phyloP scores from a whole-genome alignment of 106 monocot species.

The Chionographis japonica region DNA sequence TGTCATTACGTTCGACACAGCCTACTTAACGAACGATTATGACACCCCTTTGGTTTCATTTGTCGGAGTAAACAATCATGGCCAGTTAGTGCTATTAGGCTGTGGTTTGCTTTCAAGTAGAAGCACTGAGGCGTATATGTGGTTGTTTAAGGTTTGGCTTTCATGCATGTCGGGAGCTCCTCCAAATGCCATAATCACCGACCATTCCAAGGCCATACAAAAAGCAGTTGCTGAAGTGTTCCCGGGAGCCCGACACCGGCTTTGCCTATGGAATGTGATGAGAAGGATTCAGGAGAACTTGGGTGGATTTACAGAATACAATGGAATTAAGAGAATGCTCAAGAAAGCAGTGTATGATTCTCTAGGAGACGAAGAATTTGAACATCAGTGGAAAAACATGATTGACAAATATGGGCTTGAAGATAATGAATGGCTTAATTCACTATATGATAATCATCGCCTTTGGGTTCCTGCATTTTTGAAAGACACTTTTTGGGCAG shows the following conservation, averaged over 20 bases:
- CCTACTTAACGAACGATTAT: conserved; percentile 26
- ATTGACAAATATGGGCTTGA: conserved; percentile 27
- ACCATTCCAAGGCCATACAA: conserved; percentile 32
- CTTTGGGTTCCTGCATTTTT: conserved; percentile 39
- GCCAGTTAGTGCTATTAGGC: conserved; percentile 38
- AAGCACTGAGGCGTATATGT: conserved; percentile 18
- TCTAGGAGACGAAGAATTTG: conserved; percentile 25
- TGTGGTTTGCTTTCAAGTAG: conserved; percentile 37
- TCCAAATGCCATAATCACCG: conserved; percentile 37
- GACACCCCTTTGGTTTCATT: conserved; percentile 39
- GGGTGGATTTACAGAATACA: conserved; percentile 33
- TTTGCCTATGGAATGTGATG: conserved; percentile 37
- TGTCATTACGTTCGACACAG: conserved; percentile 37
- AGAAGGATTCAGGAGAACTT: conserved; percentile 30
- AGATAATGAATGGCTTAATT: conserved; percentile 43
- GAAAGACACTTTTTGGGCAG: conserved; percentile 40
- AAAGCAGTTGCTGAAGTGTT: conserved; percentile 37
- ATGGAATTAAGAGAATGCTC: conserved; percentile 28
- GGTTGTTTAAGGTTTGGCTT: conserved; percentile 38
- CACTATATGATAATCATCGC: conserved; percentile 30
- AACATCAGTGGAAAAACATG: conserved; percentile 35
- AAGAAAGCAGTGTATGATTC: conserved; percentile 34
- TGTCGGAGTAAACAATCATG: conserved; percentile 46
- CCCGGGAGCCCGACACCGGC: conserved; percentile 23
- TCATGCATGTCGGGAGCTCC: conserved; percentile 31